Conservation (phyloP, 2,329 filamentous ascomycete genomes). For the Davidsoniella eucalypti region DNA sequence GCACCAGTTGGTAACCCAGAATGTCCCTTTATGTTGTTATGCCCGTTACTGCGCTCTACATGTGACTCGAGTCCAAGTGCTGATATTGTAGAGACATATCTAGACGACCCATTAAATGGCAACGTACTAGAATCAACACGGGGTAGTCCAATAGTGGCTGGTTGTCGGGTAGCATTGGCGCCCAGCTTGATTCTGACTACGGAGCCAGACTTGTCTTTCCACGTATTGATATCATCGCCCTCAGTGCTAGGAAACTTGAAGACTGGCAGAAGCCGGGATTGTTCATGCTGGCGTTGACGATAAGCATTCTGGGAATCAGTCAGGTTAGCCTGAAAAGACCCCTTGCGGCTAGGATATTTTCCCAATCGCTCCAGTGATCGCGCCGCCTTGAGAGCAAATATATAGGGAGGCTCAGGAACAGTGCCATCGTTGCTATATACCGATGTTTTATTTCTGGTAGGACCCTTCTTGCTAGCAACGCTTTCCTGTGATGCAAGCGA, state of each 20-base stretch:
- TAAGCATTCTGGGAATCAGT: neutral
- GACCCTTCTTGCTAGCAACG: neutral
- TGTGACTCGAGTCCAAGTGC: neutral
- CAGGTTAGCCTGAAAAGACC: neutral
- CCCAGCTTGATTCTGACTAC: neutral
- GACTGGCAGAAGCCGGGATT: too few relatives aligned
- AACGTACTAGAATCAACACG: slow-evolving; percentile 7
- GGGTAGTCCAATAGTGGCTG: slow-evolving; percentile 1
- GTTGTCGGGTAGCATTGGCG: neutral
- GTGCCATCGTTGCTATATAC: neutral
- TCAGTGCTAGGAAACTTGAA: neutral
- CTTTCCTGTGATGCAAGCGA: too few relatives aligned
- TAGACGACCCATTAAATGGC: neutral
- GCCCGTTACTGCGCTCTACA: neutral
- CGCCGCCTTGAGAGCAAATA: slow-evolving; percentile 7
- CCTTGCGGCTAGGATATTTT: neutral
- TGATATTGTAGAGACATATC: neutral
- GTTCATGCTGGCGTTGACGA: neutral
- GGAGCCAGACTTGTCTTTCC: neutral
- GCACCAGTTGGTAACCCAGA: too few relatives aligned
- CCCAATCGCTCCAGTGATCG: neutral
- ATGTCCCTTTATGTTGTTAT: neutral
- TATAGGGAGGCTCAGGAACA: slow-evolving; percentile 8
- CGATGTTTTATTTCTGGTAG: neutral
- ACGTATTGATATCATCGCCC: neutral